Conservation (phyloP, 179 eudicot genomes). For the Gypsophila paniculata region DNA sequence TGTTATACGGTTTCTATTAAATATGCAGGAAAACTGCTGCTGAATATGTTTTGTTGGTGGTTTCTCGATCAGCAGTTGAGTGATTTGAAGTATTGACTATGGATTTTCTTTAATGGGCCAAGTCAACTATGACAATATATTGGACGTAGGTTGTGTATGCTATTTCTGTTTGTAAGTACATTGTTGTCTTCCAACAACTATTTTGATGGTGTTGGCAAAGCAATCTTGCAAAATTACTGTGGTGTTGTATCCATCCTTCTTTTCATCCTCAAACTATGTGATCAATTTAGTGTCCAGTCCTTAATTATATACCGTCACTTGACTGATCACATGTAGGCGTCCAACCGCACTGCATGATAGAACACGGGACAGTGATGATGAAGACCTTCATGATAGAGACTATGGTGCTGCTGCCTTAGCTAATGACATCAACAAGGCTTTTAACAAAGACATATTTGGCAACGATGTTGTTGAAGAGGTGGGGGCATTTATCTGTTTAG, state of each 20-base stretch:
- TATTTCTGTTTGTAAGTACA: conserved; percentile 2
- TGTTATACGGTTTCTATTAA: neutral
- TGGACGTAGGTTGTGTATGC: no score
- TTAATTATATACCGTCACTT: neutral
- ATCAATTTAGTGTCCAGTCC: neutral
- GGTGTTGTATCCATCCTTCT: neutral
- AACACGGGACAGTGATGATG: conserved; percentile 91
- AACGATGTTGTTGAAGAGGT: conserved; percentile 75
- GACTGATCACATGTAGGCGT: conserved; percentile 48
- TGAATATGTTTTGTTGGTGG: no score
- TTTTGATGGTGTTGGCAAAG: neutral
- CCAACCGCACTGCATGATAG: conserved; percentile 91
- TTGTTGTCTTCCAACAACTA: neutral
- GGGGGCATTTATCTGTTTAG: conserved; percentile 18
- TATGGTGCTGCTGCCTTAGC: conserved; percentile 90
- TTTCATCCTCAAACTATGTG: neutral
- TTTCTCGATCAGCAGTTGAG: neutral
- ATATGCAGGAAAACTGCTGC: no score
- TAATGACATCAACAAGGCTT: conserved; percentile 86
- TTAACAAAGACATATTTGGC: conserved; percentile 52
- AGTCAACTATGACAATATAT: neutral
- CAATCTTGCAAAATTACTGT: neutral
- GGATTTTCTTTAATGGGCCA: neutral
- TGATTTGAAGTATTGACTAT: neutral
- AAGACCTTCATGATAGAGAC: conserved; percentile 83